These are phyloP conservation scores for Globisporangium irregulare DNA, from an alignment of 352 stramenopile species.

Conservation along the genomic window DNA sequence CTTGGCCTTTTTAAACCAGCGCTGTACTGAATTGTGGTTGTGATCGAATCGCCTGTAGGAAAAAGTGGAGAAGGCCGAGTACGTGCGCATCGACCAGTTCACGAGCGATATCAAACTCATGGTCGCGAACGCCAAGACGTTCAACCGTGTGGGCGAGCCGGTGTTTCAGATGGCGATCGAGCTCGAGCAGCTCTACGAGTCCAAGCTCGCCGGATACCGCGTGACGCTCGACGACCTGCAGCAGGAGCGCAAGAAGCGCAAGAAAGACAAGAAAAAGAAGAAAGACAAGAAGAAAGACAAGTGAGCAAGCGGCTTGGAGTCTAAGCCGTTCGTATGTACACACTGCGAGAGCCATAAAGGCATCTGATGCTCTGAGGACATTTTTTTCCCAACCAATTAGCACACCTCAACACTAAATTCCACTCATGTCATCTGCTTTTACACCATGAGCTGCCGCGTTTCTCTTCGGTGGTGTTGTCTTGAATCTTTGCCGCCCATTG, in stretches of 20 bases:
- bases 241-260: slow-evolving; percentile 82
- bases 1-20: neutral
- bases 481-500: slow-evolving; percentile 21
- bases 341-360: neutral
- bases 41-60: slow-evolving; percentile 22
- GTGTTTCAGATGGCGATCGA: slow-evolving; percentile 85
- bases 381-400: neutral
- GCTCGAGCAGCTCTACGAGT: slow-evolving; percentile 71
- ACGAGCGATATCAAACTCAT: slow-evolving; percentile 75
- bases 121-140: slow-evolving; percentile 81
- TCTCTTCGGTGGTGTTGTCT: slow-evolving; percentile 21
- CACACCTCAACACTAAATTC: neutral
- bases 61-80: slow-evolving; percentile 73
- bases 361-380: neutral
- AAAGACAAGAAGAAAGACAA: slow-evolving; percentile 90
- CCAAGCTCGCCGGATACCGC: slow-evolving; percentile 60
- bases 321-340: neutral
- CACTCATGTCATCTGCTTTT: neutral
- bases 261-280: slow-evolving; percentile 89
- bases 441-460: slow-evolving; percentile 39
- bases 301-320: slow-evolving; percentile 17
- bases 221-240: slow-evolving; percentile 77
- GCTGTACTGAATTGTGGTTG: neutral
- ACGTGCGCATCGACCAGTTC: slow-evolving; percentile 77
- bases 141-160: slow-evolving; percentile 77